Percentiles rank a stretch among this genome's conserved stretches.
phyloP scores from a whole-genome alignment of 306 rosid genomes.

The Lablab purpureus region DNA sequence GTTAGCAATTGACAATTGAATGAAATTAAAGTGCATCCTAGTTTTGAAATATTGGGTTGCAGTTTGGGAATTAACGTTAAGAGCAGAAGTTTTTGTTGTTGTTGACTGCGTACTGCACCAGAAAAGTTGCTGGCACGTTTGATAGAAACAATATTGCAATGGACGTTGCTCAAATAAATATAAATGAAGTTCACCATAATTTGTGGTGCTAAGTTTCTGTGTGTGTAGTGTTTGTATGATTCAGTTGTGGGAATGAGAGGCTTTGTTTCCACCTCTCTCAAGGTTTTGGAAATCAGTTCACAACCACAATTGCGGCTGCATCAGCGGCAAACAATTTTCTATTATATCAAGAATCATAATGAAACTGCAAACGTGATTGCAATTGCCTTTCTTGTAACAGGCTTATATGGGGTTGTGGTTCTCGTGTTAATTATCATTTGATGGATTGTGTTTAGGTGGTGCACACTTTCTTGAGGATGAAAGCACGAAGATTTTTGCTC shows the following conservation, averaged over 20 bases:
- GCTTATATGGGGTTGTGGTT: constrained; percentile 14
- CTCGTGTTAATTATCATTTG: constrained; percentile 28
- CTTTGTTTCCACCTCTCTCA: not conserved
- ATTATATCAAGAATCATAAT: not conserved
- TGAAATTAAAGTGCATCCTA: not conserved
- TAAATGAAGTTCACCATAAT: constrained; percentile 2
- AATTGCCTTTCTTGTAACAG: constrained; percentile 15
- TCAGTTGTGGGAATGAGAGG: constrained; percentile 7
- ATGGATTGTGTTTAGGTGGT: constrained; percentile 65
- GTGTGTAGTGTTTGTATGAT: constrained; percentile 2
- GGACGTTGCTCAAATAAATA: not conserved
- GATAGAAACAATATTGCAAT: constrained; percentile 3
- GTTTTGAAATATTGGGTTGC: constrained; percentile 16
- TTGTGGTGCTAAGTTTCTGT: not conserved
- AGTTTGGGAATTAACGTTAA: constrained; percentile 19
- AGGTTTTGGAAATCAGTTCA: not conserved
- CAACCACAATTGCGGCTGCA: not conserved
- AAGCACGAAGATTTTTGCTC: constrained; percentile 76
- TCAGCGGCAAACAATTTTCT: not conserved
- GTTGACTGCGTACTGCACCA: constrained; percentile 2
- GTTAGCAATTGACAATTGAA: not conserved
- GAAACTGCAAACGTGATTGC: not conserved
- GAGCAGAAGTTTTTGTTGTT: not conserved
- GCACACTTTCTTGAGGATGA: constrained; percentile 86
- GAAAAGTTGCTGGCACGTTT: not conserved